Conservation (phyloP, 106 monocot genomes). For the Iris macrosiphon region DNA sequence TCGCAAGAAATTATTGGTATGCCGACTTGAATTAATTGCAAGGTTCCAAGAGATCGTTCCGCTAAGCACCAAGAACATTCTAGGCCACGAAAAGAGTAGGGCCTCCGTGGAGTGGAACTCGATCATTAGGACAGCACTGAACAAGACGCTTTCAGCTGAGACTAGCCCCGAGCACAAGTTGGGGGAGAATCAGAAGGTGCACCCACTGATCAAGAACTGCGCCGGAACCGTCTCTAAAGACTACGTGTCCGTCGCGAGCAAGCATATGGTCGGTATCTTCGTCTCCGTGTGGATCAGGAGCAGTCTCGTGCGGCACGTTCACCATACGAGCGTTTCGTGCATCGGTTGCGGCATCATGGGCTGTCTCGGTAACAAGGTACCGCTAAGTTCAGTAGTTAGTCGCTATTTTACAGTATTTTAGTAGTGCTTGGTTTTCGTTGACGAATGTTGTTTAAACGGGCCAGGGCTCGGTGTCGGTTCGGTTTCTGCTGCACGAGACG, state of each 20-base stretch:
- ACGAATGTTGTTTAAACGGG: background rate
- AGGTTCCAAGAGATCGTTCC: constrained; percentile 81
- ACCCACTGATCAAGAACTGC: constrained; percentile 9
- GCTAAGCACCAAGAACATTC: constrained; percentile 48
- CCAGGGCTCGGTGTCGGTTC: constrained; percentile 63
- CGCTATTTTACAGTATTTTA: background rate
- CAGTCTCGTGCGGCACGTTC: constrained; percentile 33
- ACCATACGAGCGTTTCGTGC: constrained; percentile 47
- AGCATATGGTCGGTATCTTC: constrained; percentile 71
- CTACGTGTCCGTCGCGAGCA: constrained; percentile 53
- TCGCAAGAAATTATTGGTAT: background rate
- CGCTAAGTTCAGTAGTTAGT: background rate
- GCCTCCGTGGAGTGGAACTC: constrained; percentile 52
- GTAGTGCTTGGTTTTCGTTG: no score
- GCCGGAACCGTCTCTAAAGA: background rate
- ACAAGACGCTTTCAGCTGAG: constrained; percentile 17
- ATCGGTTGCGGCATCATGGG: constrained; percentile 64
- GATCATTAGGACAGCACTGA: constrained; percentile 42
- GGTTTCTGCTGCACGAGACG: constrained; percentile 51
- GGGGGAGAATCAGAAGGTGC: constrained; percentile 25
- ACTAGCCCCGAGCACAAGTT: constrained; percentile 4
- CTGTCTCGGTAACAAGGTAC: constrained; percentile 70
- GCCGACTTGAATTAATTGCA: background rate
- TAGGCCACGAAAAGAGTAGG: constrained; percentile 40
- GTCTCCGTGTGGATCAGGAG: constrained; percentile 49